Conservation (phyloP, 768 basidiomycete species). For the Hypsizygus marmoreus region DNA sequence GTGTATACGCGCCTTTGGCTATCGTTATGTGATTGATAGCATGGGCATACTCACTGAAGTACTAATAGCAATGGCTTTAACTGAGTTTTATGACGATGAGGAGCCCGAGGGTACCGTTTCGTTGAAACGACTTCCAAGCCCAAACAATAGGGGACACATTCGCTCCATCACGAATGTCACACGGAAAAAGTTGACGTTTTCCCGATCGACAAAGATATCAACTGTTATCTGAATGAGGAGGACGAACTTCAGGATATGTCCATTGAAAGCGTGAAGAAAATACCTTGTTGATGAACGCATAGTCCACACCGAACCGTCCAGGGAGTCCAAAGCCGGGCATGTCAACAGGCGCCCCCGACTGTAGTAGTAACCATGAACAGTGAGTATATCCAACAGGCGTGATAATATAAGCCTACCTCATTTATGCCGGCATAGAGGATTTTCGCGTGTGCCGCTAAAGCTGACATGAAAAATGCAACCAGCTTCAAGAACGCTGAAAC, state of each 20-base stretch:
- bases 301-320: slow-evolving; percentile 44
- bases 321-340: slow-evolving; percentile 43
- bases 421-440: slow-evolving; percentile 49
- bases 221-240: slow-evolving; percentile 36
- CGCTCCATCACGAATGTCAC: slow-evolving; percentile 52
- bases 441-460: slow-evolving; percentile 20
- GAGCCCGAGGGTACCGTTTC: slow-evolving; percentile 29
- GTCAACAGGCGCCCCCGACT: slow-evolving; percentile 40
- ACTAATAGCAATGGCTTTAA: slow-evolving; percentile 24
- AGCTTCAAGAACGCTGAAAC: slow-evolving; percentile 4
- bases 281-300: slow-evolving; percentile 51
- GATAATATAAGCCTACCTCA: slow-evolving; percentile 29
- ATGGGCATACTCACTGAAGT: slow-evolving; percentile 43
- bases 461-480: slow-evolving; percentile 8
- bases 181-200: slow-evolving; percentile 51
- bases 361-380: not conserved
- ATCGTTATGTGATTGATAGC: slow-evolving; percentile 45
- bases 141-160: slow-evolving; percentile 40
- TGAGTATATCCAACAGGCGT: not conserved
- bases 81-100: not conserved
- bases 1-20: slow-evolving; percentile 41
- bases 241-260: not conserved
- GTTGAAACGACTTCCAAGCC: slow-evolving; percentile 44
- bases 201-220: slow-evolving; percentile 48
- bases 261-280: not conserved